phyloP scores from a whole-genome alignment of 768 basidiomycete genomes.

The Suillus fuscotomentosus region DNA sequence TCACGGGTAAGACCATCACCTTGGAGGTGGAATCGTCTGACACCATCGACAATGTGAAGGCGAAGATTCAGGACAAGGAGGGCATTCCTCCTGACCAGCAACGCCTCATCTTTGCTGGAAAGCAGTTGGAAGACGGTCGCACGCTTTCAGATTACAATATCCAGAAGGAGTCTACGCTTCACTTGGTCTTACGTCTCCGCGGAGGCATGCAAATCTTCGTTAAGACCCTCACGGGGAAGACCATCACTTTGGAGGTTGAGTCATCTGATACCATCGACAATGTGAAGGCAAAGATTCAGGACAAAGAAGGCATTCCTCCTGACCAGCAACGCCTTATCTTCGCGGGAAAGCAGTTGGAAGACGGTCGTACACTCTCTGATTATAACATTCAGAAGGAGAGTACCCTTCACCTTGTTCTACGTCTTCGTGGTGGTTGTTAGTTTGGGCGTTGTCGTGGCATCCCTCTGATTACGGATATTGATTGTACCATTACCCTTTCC shows the following conservation, averaged over 20 bases:
- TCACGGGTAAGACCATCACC: conserved; percentile 78
- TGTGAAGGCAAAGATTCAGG: conserved; percentile 76
- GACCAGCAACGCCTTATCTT: conserved; percentile 79
- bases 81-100: conserved; percentile 80
- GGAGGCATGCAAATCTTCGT: conserved; percentile 77
- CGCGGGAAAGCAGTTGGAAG: conserved; percentile 77
- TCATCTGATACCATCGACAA: conserved; percentile 77
- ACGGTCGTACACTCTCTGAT: conserved; percentile 74
- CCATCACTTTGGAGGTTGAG: conserved; percentile 75
- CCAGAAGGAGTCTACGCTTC: conserved; percentile 72
- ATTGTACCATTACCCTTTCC: conserved; percentile 6
- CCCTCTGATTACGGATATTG: background rate
- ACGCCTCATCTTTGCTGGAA: conserved; percentile 77
- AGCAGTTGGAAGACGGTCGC: conserved; percentile 77
- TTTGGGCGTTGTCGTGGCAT: background rate
- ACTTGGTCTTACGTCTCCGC: conserved; percentile 71
- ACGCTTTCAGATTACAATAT: conserved; percentile 79
- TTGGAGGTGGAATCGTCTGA: conserved; percentile 74
- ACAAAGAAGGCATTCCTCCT: conserved; percentile 79
- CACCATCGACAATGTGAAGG: conserved; percentile 76
- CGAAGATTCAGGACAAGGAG: conserved; percentile 80
- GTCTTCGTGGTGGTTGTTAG: conserved; percentile 76
- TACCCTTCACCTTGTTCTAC: conserved; percentile 67
- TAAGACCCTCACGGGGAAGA: conserved; percentile 74
- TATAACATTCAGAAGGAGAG: conserved; percentile 78